phyloP scores from a whole-genome alignment of 1,284 basidiomycete species.

The Rugosomyces carneus region DNA sequence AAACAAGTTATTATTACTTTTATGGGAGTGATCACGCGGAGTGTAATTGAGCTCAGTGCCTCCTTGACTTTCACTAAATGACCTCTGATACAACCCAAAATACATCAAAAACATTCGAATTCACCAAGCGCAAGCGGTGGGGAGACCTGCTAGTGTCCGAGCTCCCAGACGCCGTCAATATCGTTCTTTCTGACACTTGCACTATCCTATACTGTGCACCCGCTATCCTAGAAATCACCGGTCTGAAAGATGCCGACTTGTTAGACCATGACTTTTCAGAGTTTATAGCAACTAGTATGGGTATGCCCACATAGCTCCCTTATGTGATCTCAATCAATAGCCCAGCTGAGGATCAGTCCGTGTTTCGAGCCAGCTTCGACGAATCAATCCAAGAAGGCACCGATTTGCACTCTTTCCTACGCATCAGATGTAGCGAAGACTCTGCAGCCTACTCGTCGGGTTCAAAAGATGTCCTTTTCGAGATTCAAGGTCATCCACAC shows the following conservation, averaged over 20 bases:
- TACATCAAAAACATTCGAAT: constrained; percentile 50
- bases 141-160: constrained; percentile 76
- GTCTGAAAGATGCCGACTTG: constrained; percentile 70
- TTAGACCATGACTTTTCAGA: constrained; percentile 61
- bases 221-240: constrained; percentile 65
- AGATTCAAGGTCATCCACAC: constrained; percentile 66
- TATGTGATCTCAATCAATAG: constrained; percentile 9
- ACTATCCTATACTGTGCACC: constrained; percentile 67
- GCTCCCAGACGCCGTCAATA: constrained; percentile 64
- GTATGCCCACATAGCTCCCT: constrained; percentile 5
- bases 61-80: not conserved
- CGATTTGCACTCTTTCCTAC: constrained; percentile 56
- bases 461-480: constrained; percentile 58
- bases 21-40: not conserved
- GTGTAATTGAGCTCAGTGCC: too few relatives aligned
- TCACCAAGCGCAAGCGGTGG: constrained; percentile 83
- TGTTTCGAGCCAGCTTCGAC: constrained; percentile 53
- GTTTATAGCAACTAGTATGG: constrained; percentile 55
- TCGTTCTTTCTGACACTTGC: constrained; percentile 58
- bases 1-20: too few relatives aligned
- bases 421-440: constrained; percentile 44
- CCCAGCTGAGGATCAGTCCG: constrained; percentile 54
- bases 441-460: constrained; percentile 16
- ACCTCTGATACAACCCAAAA: constrained; percentile 10
- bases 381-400: constrained; percentile 40